These are phyloP conservation scores for Saccharomyces hybrid DNA, from an alignment of 1,139 yeast genomes.

Conservation along the genomic window DNA sequence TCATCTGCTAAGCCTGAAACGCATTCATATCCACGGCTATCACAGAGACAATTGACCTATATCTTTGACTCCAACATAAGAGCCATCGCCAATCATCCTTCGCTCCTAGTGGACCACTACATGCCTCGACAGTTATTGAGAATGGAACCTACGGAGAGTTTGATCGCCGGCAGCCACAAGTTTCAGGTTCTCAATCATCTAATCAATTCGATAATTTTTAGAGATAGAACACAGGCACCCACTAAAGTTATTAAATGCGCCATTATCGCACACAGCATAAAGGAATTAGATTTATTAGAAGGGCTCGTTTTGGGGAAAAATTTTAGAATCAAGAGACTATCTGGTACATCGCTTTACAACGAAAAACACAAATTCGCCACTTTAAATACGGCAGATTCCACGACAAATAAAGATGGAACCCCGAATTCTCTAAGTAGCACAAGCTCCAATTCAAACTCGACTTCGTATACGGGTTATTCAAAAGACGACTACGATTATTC, in stretches of 20 bases:
- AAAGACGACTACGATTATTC: constrained; percentile 37
- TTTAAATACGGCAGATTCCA: constrained; percentile 3
- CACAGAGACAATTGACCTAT: constrained; percentile 32
- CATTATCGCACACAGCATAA: constrained; percentile 53
- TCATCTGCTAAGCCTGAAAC: neutral
- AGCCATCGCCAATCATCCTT: constrained; percentile 55
- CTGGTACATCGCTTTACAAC: constrained; percentile 53
- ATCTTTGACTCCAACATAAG: constrained; percentile 45
- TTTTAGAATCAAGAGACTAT: constrained; percentile 49
- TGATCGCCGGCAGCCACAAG: constrained; percentile 52
- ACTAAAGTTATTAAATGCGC: constrained; percentile 31
- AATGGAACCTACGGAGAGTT: constrained; percentile 53
- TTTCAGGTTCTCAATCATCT: constrained; percentile 48
- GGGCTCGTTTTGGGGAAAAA: constrained; percentile 57
- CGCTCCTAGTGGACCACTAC: constrained; percentile 63
- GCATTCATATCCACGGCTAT: constrained; percentile 17
- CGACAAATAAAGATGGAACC: constrained; percentile 8
- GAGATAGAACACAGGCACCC: constrained; percentile 14
- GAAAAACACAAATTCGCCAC: constrained; percentile 15
- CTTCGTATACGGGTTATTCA: constrained; percentile 33
- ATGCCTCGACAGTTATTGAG: constrained; percentile 60
- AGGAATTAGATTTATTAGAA: constrained; percentile 65
- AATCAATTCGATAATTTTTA: constrained; percentile 32
- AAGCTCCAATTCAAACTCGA: constrained; percentile 20
- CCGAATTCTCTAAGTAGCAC: constrained; percentile 11